Conservation (phyloP, 2,329 filamentous ascomycete species). For the Keithomyces neogunnii region DNA sequence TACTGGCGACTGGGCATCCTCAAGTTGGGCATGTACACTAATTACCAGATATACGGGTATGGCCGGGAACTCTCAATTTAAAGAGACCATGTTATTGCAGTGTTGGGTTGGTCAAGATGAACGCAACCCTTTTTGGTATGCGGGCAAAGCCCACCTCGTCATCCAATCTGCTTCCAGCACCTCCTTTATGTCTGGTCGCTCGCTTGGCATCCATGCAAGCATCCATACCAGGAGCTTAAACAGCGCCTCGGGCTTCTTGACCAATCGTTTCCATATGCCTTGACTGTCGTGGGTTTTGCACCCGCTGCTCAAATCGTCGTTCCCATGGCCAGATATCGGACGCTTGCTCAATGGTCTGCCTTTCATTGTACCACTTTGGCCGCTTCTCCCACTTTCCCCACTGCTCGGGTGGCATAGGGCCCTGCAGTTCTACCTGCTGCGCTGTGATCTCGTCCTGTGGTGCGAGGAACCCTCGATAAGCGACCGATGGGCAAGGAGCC, state of each 20-base stretch:
- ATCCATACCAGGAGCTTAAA: constrained; percentile 6
- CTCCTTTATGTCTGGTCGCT: constrained; percentile 7
- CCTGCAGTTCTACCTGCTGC: constrained; percentile 13
- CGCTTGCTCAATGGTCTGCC: constrained; percentile 8
- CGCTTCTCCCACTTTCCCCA: constrained; percentile 14
- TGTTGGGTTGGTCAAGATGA: too few relatives aligned
- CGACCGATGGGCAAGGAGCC: too few relatives aligned
- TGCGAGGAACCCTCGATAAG: too few relatives aligned
- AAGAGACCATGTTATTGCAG: too few relatives aligned
- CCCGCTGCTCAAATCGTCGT: constrained; percentile 11
- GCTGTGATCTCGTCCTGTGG: constrained; percentile 11
- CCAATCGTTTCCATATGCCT: constrained; percentile 5
- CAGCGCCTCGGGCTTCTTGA: constrained; percentile 9
- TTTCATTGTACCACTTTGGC: constrained; percentile 11
- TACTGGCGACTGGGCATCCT: too few relatives aligned
- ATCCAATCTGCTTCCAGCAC: constrained; percentile 10
- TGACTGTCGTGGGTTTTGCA: constrained; percentile 9
- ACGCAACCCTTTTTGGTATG: constrained; percentile 6
- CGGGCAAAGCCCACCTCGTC: constrained; percentile 11
- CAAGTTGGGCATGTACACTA: too few relatives aligned
- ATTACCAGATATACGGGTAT: too few relatives aligned
- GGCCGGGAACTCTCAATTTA: too few relatives aligned
- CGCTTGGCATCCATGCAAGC: constrained; percentile 11
- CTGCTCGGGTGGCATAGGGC: constrained; percentile 12
- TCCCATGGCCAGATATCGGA: constrained; percentile 11